A percentile compares a stretch with the other conserved stretches of the same genome.
These are phyloP conservation scores for Pluteus cervinus DNA, from an alignment of 768 basidiomycete genomes.

Conservation along the genomic window DNA sequence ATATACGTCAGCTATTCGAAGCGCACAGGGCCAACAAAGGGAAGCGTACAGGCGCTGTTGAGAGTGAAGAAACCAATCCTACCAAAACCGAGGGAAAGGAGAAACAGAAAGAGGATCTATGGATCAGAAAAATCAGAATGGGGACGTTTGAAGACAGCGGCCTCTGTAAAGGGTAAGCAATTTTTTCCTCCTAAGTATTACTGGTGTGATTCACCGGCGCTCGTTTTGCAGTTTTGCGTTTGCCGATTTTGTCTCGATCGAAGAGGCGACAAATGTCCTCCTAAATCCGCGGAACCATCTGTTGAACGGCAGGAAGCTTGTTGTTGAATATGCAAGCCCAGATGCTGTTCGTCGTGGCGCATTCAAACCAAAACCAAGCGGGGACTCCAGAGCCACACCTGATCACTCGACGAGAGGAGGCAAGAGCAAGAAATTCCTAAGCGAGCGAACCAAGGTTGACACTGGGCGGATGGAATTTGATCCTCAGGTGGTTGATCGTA, in stretches of 20 bases:
- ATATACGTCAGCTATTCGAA: constrained; percentile 69
- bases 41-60: constrained; percentile 24
- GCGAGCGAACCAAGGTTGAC: neutral
- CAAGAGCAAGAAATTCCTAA: neutral
- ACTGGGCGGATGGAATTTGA: constrained; percentile 1
- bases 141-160: constrained; percentile 97
- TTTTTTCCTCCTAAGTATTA: constrained; percentile 1
- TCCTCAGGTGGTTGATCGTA: neutral
- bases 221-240: constrained; percentile 73
- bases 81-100: no score
- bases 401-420: neutral
- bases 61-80: constrained; percentile 12
- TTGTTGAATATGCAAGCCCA: constrained; percentile 83
- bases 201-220: neutral
- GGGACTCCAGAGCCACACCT: neutral
- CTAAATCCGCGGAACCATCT: constrained; percentile 81
- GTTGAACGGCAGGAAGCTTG: constrained; percentile 77
- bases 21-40: constrained; percentile 39
- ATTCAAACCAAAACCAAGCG: constrained; percentile 20
- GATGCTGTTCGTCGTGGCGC: constrained; percentile 87
- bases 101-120: constrained; percentile 32
- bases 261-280: constrained; percentile 77
- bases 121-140: constrained; percentile 83
- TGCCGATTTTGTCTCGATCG: constrained; percentile 78
- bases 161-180: constrained; percentile 83